Evolutionary conservation across 257 asterid genomes (phyloP).

Genomic region (Petunia axillaris): DNA sequence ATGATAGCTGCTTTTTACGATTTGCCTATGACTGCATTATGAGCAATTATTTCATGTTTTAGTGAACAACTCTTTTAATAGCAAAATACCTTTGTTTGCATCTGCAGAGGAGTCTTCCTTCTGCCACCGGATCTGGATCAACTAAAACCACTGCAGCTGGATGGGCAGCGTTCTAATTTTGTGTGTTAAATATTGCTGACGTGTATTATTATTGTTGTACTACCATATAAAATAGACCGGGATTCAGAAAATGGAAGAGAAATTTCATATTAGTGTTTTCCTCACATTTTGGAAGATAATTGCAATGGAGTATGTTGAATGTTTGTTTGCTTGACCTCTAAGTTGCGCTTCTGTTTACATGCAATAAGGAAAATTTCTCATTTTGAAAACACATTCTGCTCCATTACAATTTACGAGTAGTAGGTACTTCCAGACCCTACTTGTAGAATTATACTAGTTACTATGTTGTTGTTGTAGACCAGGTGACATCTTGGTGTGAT

Average conservation of each 20-base stretch:
- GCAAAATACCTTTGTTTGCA: constrained; percentile 22
- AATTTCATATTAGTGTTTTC: neutral
- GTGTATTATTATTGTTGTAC: constrained; percentile 51
- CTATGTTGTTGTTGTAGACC: no score
- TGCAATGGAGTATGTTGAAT: constrained; percentile 3
- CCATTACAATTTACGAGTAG: no score
- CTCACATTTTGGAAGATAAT: constrained; percentile 14
- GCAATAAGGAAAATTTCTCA: constrained; percentile 5
- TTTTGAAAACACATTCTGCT: neutral
- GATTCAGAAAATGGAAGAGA: constrained; percentile 22
- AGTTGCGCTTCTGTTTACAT: constrained; percentile 7
- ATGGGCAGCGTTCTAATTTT: constrained; percentile 93
- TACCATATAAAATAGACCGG: constrained; percentile 37
- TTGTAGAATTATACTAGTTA: no score
- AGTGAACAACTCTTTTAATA: constrained; percentile 21
- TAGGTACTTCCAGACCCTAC: no score
- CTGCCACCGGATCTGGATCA: constrained; percentile 61
- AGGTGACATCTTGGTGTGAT: no score
- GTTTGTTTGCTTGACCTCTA: constrained; percentile 12
- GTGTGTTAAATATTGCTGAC: constrained; percentile 26
- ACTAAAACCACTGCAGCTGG: constrained; percentile 80
- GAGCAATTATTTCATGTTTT: neutral
- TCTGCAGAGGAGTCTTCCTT: constrained; percentile 85
- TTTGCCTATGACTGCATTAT: neutral
- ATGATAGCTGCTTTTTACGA: neutral